Base-by-base conservation (phyloP, 2,329 filamentous ascomycete species). In the Sarocladium strictum region DNA sequence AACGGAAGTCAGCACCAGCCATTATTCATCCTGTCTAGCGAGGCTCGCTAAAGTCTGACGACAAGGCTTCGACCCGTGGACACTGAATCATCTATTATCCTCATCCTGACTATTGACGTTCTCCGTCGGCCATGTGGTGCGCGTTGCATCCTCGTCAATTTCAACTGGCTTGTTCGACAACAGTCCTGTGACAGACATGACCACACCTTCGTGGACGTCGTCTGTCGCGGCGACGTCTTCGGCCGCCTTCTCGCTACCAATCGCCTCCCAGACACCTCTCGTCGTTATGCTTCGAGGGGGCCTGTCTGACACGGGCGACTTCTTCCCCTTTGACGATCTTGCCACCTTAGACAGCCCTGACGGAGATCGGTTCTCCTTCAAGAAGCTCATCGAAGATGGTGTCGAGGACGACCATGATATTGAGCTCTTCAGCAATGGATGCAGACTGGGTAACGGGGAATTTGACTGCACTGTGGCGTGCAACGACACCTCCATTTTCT, bases 251-350 rank as follows among this genome's bases (percentile, higher is more conserved):
- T 38, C 40, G 3, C 17, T 49, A 6, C 29, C 60, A 33, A 55
- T 58, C 11, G 59, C 58, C 23, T 57, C 63, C 4, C 58, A 62
- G 6, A 61, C 59, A 6, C 60, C 66, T 3, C 62, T 70, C 17
- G 62, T 58, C 11, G 58, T 71, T 33, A 57, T 68, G 41, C 55
- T 71, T 53, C 62, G 60, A 32, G 53, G 58, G 49, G 60, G 58
- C 54, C 63, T 71, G 14, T 64, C 65, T 19, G 67, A 66, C 55
- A 67, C 65, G 3, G 63, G 63, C 0, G 65, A 68, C 60, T 72
- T 72, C 59, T 72, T 66, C 55, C 69, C 69, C 21, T 72, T 71
- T 41, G 58, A 67, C 53, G 68, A 71, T 57, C 65, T 71, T 32
- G 65, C 62, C 33, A 58, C 58, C 53, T 60, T 70, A 43, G 61